Conservation (phyloP, 129 eudicot species). For the Kitagawia praeruptora region DNA sequence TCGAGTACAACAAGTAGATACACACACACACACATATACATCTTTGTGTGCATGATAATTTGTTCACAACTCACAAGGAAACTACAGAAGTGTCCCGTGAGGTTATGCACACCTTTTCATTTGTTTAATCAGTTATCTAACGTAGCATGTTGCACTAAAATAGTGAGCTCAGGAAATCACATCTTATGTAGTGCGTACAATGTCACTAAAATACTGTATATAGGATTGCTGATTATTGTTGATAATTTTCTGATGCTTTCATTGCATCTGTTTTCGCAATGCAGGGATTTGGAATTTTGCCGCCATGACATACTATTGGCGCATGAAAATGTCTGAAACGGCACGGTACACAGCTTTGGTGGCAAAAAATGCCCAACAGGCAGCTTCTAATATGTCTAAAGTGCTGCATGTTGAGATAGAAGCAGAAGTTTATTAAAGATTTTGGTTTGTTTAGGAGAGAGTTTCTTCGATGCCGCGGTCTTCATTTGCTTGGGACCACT, state of each 20-base stretch:
- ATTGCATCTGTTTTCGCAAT: slow-evolving; percentile 39
- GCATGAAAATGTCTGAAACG: slow-evolving; percentile 35
- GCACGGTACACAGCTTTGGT: slow-evolving; percentile 35
- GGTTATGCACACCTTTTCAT: neutral
- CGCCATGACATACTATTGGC: slow-evolving; percentile 26
- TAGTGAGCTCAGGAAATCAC: too few species aligned
- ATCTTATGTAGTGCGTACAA: too few species aligned
- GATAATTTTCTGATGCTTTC: slow-evolving; percentile 8
- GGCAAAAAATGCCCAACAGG: slow-evolving; percentile 29
- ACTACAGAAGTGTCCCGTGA: neutral
- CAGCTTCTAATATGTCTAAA: slow-evolving; percentile 35
- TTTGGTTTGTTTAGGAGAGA: slow-evolving; percentile 25
- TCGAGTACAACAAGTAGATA: too few species aligned
- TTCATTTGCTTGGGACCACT: slow-evolving; percentile 38
- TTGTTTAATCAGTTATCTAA: neutral
- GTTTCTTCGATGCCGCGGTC: slow-evolving; percentile 28
- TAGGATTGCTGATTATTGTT: too few species aligned
- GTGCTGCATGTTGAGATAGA: slow-evolving; percentile 22
- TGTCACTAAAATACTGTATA: too few species aligned
- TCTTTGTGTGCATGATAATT: neutral
- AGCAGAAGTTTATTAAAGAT: slow-evolving; percentile 9
- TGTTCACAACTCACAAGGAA: neutral
- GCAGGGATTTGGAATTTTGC: slow-evolving; percentile 43
- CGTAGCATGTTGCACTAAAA: too few species aligned
- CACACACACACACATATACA: too few species aligned